A percentile compares a stretch with the other conserved stretches of the same genome.
Conservation (phyloP, 352 stramenopile species). For the Phytophthora cryptogea region DNA sequence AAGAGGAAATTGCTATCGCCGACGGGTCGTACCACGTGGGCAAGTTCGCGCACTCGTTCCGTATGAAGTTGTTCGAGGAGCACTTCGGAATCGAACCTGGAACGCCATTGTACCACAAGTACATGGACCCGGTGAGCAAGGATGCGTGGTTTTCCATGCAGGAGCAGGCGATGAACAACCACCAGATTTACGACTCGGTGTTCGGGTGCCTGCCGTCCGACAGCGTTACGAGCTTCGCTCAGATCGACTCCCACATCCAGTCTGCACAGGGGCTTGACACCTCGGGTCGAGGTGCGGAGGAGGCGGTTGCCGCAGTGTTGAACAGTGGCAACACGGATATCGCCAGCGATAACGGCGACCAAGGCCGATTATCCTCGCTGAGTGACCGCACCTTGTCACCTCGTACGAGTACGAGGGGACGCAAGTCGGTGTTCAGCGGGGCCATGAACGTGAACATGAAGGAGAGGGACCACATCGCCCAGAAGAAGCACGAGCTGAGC, state of each 20-base stretch:
- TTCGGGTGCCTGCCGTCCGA: slow-evolving; percentile 83
- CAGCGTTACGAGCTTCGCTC: slow-evolving; percentile 66
- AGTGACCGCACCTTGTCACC: slow-evolving; percentile 28
- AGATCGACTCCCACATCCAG: slow-evolving; percentile 65
- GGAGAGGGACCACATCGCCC: slow-evolving; percentile 60
- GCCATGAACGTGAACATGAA: slow-evolving; percentile 77
- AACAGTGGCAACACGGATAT: slow-evolving; percentile 23
- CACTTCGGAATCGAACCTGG: slow-evolving; percentile 72
- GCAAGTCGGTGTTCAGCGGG: slow-evolving; percentile 57
- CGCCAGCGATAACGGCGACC: slow-evolving; percentile 27
- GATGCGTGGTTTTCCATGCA: slow-evolving; percentile 85
- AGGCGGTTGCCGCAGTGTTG: slow-evolving; percentile 27
- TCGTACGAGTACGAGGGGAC: slow-evolving; percentile 24
- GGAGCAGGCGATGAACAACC: slow-evolving; percentile 84
- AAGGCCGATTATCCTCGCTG: slow-evolving; percentile 27
- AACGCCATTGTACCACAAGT: slow-evolving; percentile 57
- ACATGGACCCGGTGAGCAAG: slow-evolving; percentile 60
- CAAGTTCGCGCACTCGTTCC: slow-evolving; percentile 86
- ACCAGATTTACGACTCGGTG: slow-evolving; percentile 83
- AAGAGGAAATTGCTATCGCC: slow-evolving; percentile 55
- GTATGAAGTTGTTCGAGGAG: slow-evolving; percentile 88
- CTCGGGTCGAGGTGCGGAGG: slow-evolving; percentile 34
- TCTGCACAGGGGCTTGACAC: slow-evolving; percentile 34
- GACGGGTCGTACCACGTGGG: slow-evolving; percentile 56
- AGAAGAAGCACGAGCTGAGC: slow-evolving; percentile 67